phyloP scores from a whole-genome alignment of 2,329 filamentous ascomycete genomes.

The Zymoseptoria pseudotritici region DNA sequence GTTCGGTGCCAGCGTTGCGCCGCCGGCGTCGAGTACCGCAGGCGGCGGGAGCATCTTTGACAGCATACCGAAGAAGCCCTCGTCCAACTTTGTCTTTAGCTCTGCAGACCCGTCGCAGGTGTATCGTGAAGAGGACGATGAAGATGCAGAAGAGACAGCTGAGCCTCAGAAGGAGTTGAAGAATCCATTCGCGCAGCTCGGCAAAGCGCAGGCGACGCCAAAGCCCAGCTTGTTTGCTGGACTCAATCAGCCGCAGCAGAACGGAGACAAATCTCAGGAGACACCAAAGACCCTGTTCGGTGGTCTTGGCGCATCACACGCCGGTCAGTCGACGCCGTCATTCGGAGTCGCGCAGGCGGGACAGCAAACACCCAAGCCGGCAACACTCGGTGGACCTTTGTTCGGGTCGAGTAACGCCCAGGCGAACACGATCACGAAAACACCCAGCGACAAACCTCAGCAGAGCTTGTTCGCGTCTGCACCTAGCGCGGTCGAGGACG shows the following conservation, averaged over 20 bases:
- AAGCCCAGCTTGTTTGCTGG: slow-evolving; percentile 3
- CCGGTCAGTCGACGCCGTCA: slow-evolving; percentile 2
- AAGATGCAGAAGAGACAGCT: slow-evolving; percentile 6
- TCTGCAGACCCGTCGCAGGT: slow-evolving; percentile 15
- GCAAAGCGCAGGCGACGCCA: neutral
- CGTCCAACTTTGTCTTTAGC: slow-evolving; percentile 11
- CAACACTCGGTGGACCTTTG: slow-evolving; percentile 1
- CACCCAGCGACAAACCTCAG: slow-evolving; percentile 18
- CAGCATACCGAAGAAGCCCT: slow-evolving; percentile 9
- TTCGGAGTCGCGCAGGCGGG: slow-evolving; percentile 1
- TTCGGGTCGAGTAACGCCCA: slow-evolving; percentile 9
- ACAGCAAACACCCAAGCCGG: neutral
- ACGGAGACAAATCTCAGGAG: slow-evolving; percentile 3
- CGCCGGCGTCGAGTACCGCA: neutral
- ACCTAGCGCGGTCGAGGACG: neutral
- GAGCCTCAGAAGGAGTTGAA: neutral
- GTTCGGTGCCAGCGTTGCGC: slow-evolving; percentile 8
- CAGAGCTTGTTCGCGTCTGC: slow-evolving; percentile 9
- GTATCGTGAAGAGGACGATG: slow-evolving; percentile 9
- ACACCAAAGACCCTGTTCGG: slow-evolving; percentile 2
- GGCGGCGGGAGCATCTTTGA: slow-evolving; percentile 13
- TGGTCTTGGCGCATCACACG: slow-evolving; percentile 4
- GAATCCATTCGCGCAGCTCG: neutral
- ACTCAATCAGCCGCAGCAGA: slow-evolving; percentile 1
- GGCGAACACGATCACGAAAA: slow-evolving; percentile 24